Evolutionary conservation across 73 alveolate genomes (phyloP), one percentile per base, ranked within the genome.

Genomic region (Paramecium sexaurelia): DNA sequence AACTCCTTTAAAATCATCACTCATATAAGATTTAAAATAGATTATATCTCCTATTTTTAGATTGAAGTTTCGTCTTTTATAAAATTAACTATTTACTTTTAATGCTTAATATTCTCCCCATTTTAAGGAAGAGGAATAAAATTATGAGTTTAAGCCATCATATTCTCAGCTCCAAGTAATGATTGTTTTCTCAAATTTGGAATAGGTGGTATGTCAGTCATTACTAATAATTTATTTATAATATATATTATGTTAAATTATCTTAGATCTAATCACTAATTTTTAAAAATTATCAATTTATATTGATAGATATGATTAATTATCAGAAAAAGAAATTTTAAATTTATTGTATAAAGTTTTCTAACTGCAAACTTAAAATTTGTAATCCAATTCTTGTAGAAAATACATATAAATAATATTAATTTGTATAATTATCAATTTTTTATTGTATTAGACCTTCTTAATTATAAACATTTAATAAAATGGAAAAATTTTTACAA

Each of bases 1-100:
- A 13, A 85, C 92, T 85, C 92, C 92, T 17, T 85, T 85, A 35
- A 82, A 82, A 33, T 43, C 92, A 85, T 51, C 45, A 24, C 45
- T 41, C n/a, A 43, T 20, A 45, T 78, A 78, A 6, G 90, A 78
- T 78, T 78, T 78, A 15, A 78, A 78, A 39, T 41, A 78, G 27
- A 78, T 33, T 24, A 78, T 45, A 26, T 78, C 90, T n/a, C 90
- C 90, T 13, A 78, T 24, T 40, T 78, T 78, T 13, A 78, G 41
- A 39, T 78, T 78, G 40, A 78, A 45, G 55, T 78, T 78, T 45
- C 90, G 43, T 19, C 90, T 78, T 29, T 78, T 32, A 36, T 35
- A 35, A 13, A 33, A 27, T 33, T 71, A 27, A 71, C 33, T 26
- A 61, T 29, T 29, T 61, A 61, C 83, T 61, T 61, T 61, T 22